Conservation (phyloP, 2,329 filamentous ascomycete species). For the Monilinia aucupariae region DNA sequence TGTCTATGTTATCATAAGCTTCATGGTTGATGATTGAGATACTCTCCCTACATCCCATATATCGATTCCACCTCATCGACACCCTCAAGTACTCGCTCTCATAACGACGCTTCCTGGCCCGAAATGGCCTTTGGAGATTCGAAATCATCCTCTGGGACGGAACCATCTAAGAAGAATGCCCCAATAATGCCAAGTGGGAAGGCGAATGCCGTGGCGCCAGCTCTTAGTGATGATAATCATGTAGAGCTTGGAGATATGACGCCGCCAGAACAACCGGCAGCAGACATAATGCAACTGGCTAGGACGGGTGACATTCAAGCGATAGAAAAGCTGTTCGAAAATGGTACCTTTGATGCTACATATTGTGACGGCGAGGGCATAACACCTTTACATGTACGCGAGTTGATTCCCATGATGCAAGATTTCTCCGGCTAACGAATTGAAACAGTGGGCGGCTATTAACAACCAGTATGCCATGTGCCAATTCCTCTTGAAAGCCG, state of each 20-base stretch:
- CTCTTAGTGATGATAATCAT: constrained; percentile 43
- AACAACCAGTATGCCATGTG: constrained; percentile 98
- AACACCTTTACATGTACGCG: constrained; percentile 83
- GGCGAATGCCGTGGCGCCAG: constrained; percentile 47
- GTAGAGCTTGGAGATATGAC: constrained; percentile 36
- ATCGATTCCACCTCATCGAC: not conserved
- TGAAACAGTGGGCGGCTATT: constrained; percentile 87
- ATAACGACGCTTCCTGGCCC: constrained; percentile 21
- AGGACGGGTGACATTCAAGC: constrained; percentile 77
- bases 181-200: constrained; percentile 54
- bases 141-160: constrained; percentile 21
- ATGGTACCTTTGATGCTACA: constrained; percentile 72
- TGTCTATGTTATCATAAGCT: constrained; percentile 6
- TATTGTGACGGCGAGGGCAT: constrained; percentile 90
- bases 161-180: constrained; percentile 23
- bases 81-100: not conserved
- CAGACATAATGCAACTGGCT: constrained; percentile 91
- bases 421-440: not conserved
- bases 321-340: constrained; percentile 87
- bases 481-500: constrained; percentile 78
- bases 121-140: constrained; percentile 28
- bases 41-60: not conserved
- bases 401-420: constrained; percentile 21
- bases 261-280: constrained; percentile 23
- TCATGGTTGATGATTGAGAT: constrained; percentile 12